Conservation (phyloP, 1,139 yeast genomes). For the Saccharomyces hybrid region DNA sequence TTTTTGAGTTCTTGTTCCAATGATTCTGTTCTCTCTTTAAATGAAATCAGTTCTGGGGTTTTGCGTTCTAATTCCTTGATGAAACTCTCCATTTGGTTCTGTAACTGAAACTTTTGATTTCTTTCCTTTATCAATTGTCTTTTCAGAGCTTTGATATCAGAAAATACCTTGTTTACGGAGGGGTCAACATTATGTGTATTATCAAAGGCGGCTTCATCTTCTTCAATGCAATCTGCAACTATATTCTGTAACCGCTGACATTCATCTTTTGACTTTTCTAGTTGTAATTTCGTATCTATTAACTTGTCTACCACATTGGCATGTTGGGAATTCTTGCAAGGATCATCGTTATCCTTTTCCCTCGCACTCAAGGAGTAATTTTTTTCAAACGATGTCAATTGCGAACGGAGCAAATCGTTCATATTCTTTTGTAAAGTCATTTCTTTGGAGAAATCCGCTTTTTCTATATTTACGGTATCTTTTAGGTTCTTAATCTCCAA, state of each 20-base stretch:
- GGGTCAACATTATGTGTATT: not conserved
- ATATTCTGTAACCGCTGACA: conserved; percentile 39
- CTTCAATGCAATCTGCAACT: conserved; percentile 20
- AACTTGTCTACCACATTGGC: conserved; percentile 14
- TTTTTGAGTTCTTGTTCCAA: conserved; percentile 48
- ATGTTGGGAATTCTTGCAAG: conserved; percentile 15
- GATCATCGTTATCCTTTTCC: conserved; percentile 15
- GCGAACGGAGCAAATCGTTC: conserved; percentile 50
- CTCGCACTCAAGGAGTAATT: conserved; percentile 43
- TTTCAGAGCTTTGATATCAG: conserved; percentile 54
- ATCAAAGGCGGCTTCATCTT: not conserved
- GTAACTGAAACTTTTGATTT: conserved; percentile 61
- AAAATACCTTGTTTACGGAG: not conserved
- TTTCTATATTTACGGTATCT: conserved; percentile 40
- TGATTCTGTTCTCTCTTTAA: conserved; percentile 44
- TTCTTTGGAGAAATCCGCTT: conserved; percentile 55
- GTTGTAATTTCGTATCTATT: conserved; percentile 40
- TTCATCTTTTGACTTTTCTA: conserved; percentile 42
- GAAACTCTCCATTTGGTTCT: conserved; percentile 61
- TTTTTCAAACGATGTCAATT: conserved; percentile 40
- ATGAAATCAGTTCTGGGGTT: conserved; percentile 69
- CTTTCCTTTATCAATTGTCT: conserved; percentile 63
- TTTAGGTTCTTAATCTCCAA: conserved; percentile 42
- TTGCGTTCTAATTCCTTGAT: conserved; percentile 70
- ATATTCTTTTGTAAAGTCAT: conserved; percentile 57